phyloP scores from a whole-genome alignment of 306 rosid genomes.

The Dalbergia cultrata region DNA sequence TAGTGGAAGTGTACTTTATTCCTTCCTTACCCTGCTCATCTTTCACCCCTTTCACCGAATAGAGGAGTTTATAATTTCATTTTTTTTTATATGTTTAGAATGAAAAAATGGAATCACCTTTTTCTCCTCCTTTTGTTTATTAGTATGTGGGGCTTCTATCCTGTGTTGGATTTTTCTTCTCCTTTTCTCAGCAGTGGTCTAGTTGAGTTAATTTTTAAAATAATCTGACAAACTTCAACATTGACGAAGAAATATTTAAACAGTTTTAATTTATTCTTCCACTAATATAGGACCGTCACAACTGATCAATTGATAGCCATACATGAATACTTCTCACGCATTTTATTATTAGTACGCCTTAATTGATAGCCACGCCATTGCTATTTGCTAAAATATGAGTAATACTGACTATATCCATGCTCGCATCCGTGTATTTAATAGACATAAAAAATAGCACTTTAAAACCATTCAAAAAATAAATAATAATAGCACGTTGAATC shows the following conservation, averaged over 20 bases:
- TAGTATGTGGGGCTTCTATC: constrained; percentile 13
- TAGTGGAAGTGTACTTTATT: constrained; percentile 73
- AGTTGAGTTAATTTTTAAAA: background rate
- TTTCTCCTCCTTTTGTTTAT: constrained; percentile 19
- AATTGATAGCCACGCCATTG: background rate
- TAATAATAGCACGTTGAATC: background rate
- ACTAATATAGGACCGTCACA: background rate
- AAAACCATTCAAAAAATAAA: background rate
- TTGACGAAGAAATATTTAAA: constrained; percentile 3
- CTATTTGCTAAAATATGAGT: background rate
- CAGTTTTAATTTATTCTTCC: constrained; percentile 15
- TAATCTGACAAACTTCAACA: background rate
- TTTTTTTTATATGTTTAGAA: background rate
- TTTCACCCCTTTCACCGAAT: constrained; percentile 39
- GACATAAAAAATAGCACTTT: background rate
- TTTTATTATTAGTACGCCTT: no score
- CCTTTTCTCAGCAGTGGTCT: constrained; percentile 23
- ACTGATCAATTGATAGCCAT: background rate
- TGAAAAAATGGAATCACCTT: constrained; percentile 46
- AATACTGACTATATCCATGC: background rate
- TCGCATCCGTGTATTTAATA: background rate
- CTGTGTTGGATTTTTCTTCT: constrained; percentile 36
- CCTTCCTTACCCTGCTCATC: constrained; percentile 63
- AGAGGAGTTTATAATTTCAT: constrained; percentile 14
- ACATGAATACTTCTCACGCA: background rate